Conservation (phyloP, 1,284 basidiomycete species). For the Boletus subluridellus region DNA sequence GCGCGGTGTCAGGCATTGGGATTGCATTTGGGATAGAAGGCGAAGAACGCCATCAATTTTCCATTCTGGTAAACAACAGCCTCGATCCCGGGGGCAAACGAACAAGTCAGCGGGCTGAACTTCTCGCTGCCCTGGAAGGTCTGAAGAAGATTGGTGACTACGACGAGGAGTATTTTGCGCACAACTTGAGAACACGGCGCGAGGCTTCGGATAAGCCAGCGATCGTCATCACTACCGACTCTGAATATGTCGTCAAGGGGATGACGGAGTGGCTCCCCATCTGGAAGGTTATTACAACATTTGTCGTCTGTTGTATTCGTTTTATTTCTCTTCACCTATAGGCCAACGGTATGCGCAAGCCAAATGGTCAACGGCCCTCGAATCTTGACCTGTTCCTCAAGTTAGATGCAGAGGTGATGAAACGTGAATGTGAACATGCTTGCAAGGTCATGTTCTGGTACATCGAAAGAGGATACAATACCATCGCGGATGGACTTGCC, state of each 20-base stretch:
- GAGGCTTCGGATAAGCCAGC: neutral
- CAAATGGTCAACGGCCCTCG: neutral
- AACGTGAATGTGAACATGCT: conserved; percentile 3
- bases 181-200: neutral
- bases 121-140: conserved; percentile 28
- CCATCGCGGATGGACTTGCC: conserved; percentile 14
- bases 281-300: conserved; percentile 30
- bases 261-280: conserved; percentile 35
- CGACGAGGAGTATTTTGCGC: neutral
- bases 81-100: conserved; percentile 23
- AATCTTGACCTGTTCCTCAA: neutral
- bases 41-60: neutral
- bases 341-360: neutral
- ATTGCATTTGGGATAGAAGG: conserved; percentile 9
- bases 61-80: conserved; percentile 21
- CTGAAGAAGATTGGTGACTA: neutral
- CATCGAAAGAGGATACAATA: conserved; percentile 10
- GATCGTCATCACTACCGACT: conserved; percentile 31
- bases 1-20: conserved; percentile 7
- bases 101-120: conserved; percentile 37
- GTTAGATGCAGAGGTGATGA: neutral
- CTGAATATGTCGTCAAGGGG: conserved; percentile 37
- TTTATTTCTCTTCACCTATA: neutral
- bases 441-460: conserved; percentile 14
- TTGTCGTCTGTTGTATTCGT: neutral